A percentile compares a stretch with the other conserved stretches of the same genome.
phyloP scores from a whole-genome alignment of 352 stramenopile species.

The Phytophthora capsici region DNA sequence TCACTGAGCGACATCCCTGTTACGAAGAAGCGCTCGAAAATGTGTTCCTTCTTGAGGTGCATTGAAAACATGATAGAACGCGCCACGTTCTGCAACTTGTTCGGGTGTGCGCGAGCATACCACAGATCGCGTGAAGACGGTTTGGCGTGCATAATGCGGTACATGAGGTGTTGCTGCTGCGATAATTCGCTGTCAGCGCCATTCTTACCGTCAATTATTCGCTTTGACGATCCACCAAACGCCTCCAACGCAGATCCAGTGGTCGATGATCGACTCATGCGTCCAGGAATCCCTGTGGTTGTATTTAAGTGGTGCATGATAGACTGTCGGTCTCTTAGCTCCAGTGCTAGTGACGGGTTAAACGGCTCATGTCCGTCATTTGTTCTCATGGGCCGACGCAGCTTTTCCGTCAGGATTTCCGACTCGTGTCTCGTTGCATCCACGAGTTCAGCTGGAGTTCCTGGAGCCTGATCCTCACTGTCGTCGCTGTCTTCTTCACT shows the following conservation, averaged over 20 bases:
- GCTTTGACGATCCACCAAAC: conserved; percentile 20
- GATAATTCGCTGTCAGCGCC: conserved; percentile 23
- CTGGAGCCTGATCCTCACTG: conserved; percentile 2
- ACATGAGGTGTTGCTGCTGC: conserved; percentile 68
- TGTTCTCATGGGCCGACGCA: conserved; percentile 1
- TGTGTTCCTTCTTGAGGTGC: conserved; percentile 80
- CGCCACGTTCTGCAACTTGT: conserved; percentile 67
- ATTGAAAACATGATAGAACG: conserved; percentile 82
- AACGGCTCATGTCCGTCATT: conserved; percentile 8
- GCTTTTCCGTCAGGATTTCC: conserved; percentile 17
- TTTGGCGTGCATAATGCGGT: conserved; percentile 82
- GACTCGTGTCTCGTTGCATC: conserved; percentile 22
- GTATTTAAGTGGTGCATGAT: conserved; percentile 36
- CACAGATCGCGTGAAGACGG: conserved; percentile 65
- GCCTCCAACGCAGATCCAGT: conserved; percentile 50
- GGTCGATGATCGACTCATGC: conserved; percentile 62
- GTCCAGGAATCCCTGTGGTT: conserved; percentile 29
- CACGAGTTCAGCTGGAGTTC: conserved; percentile 15
- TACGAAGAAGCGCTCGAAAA: conserved; percentile 89
- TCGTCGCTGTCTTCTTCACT: conserved; percentile 42
- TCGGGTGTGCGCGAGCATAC: conserved; percentile 52
- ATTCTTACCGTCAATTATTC: conserved; percentile 34
- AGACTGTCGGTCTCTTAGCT: conserved; percentile 41
- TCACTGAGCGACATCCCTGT: conserved; percentile 50
- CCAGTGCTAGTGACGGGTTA: conserved; percentile 26